Evolutionary conservation across 2,329 filamentous ascomycete genomes (phyloP).

Genomic region (Dactylonectria macrodidyma): DNA sequence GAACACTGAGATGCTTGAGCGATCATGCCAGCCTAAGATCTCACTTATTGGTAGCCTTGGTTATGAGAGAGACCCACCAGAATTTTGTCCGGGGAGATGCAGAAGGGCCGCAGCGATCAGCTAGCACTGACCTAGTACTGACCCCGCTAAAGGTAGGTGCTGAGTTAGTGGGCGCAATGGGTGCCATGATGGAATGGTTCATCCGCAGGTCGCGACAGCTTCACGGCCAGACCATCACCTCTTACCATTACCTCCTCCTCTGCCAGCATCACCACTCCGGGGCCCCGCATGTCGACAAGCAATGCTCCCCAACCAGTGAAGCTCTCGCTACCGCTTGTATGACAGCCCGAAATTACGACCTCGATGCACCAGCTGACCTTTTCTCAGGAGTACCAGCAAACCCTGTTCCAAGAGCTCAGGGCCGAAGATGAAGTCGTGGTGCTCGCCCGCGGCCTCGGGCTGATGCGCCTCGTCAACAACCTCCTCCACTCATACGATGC

Average conservation of each 20-base stretch:
- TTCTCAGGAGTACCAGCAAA: conserved; percentile 89
- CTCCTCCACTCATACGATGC: conserved; percentile 97
- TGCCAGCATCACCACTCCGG: conserved; percentile 35
- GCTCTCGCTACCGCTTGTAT: conserved; percentile 77
- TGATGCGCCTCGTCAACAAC: conserved; percentile 94
- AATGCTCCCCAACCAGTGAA: conserved; percentile 80
- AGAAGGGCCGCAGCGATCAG: too few relatives aligned
- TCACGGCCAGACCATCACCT: conserved; percentile 31
- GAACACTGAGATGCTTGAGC: too few relatives aligned
- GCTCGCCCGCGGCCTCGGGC: conserved; percentile 90
- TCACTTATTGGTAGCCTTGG: too few relatives aligned
- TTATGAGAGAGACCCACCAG: too few relatives aligned
- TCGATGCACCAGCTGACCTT: conserved; percentile 29
- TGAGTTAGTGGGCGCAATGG: background rate
- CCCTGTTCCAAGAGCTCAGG: conserved; percentile 91
- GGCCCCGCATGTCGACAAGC: conserved; percentile 65
- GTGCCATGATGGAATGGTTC: conserved; percentile 1
- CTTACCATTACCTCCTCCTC: conserved; percentile 30
- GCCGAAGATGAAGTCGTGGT: conserved; percentile 94
- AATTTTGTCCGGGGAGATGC: too few relatives aligned
- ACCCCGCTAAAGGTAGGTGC: background rate
- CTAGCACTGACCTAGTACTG: background rate
- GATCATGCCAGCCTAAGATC: too few relatives aligned
- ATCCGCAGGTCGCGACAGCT: conserved; percentile 32
- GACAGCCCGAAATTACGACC: conserved; percentile 5